Conservation (phyloP, 352 stramenopile species). For the Globisporangium okanoganense region DNA sequence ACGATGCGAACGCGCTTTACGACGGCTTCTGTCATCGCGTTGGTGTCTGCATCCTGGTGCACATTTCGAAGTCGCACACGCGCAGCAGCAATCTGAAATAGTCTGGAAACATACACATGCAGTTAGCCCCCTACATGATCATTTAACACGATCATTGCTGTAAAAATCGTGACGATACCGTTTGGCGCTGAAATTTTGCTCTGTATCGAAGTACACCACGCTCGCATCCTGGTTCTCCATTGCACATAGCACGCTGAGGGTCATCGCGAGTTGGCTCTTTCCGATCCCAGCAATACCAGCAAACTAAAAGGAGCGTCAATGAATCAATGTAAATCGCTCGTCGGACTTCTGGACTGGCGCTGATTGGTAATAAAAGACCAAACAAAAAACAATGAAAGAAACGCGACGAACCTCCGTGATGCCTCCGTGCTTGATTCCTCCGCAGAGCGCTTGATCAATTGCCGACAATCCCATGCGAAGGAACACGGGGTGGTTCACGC, state of each 20-base stretch:
- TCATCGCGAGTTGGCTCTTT: conserved; percentile 76
- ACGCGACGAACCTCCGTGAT: conserved; percentile 40
- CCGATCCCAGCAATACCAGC: conserved; percentile 65
- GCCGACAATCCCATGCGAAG: conserved; percentile 57
- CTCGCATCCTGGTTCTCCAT: conserved; percentile 52
- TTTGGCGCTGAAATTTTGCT: conserved; percentile 73
- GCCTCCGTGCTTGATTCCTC: conserved; percentile 48
- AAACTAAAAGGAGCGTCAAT: conserved; percentile 49
- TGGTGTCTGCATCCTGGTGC: conserved; percentile 16
- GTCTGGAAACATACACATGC: conserved; percentile 15
- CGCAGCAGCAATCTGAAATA: conserved; percentile 42
- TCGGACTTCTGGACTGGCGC: neutral
- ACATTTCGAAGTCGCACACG: conserved; percentile 23
- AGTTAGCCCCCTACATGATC: neutral
- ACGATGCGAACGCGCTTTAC: conserved; percentile 44
- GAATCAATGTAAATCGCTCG: too few species aligned
- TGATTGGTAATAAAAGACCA: neutral
- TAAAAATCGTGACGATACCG: conserved; percentile 21
- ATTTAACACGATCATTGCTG: neutral
- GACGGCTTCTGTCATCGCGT: conserved; percentile 22
- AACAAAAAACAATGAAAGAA: neutral
- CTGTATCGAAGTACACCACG: conserved; percentile 69
- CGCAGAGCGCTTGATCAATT: conserved; percentile 61
- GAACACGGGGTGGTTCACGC: conserved; percentile 54
- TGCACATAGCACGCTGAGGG: conserved; percentile 62